These are phyloP conservation scores for Ascochyta clinopodiicola DNA, from an alignment of 2,329 filamentous ascomycete species.

Conservation along the genomic window DNA sequence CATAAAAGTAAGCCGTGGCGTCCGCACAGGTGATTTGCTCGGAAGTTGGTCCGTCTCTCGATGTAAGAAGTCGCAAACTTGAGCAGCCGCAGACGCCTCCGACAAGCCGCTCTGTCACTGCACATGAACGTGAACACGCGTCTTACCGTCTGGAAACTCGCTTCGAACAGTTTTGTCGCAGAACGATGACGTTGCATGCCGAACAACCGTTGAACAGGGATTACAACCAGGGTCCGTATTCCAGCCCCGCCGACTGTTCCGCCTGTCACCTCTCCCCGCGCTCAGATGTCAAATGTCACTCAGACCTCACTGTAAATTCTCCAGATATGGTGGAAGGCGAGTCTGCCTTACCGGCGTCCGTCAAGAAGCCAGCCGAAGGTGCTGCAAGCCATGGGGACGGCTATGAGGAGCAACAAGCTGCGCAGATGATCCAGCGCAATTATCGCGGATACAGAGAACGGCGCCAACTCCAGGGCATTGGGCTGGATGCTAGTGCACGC, in stretches of 20 bases:
- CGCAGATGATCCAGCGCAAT: constrained; percentile 60
- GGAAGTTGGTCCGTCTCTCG: too few species aligned
- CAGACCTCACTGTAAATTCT: constrained; percentile 4
- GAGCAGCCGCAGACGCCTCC: too few species aligned
- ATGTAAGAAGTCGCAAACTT: too few species aligned
- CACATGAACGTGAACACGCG: not conserved
- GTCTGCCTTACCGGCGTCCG: not conserved
- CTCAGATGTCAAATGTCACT: constrained; percentile 9
- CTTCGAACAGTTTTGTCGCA: not conserved
- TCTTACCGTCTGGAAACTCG: not conserved
- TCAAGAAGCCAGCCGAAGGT: not conserved
- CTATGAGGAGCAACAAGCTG: constrained; percentile 39
- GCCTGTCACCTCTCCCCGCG: constrained; percentile 12
- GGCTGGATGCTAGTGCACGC: constrained; percentile 71
- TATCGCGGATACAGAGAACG: constrained; percentile 80
- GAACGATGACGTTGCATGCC: constrained; percentile 11
- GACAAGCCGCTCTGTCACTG: too few species aligned
- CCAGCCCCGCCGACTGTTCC: constrained; percentile 18
- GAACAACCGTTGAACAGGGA: constrained; percentile 16
- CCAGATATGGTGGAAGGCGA: constrained; percentile 7
- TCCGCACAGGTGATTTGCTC: too few species aligned
- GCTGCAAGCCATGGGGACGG: not conserved
- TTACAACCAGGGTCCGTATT: constrained; percentile 12
- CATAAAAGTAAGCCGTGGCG: too few species aligned
- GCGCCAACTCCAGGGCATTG: constrained; percentile 72